phyloP scores from a whole-genome alignment of 768 basidiomycete genomes.

The Tricholoma terreum region DNA sequence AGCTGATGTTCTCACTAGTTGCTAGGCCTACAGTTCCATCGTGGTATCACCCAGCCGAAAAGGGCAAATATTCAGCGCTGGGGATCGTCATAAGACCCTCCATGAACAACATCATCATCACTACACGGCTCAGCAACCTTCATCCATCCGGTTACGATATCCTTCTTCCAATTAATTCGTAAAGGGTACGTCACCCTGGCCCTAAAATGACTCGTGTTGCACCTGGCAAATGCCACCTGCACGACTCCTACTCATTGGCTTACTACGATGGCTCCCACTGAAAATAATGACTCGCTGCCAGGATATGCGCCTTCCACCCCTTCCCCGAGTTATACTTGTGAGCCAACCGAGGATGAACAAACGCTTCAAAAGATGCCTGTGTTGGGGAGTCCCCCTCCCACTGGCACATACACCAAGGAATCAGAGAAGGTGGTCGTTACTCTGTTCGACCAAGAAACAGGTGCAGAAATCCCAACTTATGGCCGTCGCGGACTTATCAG shows the following conservation, averaged over 20 bases:
- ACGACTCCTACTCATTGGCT: background rate
- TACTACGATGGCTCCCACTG: background rate
- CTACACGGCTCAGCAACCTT: too few relatives aligned
- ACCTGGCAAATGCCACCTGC: background rate
- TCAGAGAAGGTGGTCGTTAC: conserved; percentile 39
- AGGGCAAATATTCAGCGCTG: too few relatives aligned
- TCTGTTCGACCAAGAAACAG: conserved; percentile 47
- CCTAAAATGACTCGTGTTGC: background rate
- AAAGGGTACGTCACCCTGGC: too few relatives aligned
- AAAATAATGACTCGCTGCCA: conserved; percentile 34
- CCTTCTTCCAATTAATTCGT: too few relatives aligned
- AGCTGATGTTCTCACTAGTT: too few relatives aligned
- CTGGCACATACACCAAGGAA: conserved; percentile 39
- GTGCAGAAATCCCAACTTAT: conserved; percentile 38
- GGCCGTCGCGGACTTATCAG: conserved; percentile 38
- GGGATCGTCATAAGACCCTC: too few relatives aligned
- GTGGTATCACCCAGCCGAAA: too few relatives aligned
- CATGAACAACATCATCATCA: too few relatives aligned
- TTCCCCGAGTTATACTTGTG: conserved; percentile 56
- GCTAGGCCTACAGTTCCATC: too few relatives aligned
- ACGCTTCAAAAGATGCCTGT: conserved; percentile 48
- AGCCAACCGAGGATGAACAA: conserved; percentile 49
- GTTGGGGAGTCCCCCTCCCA: conserved; percentile 20
- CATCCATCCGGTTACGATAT: too few relatives aligned
- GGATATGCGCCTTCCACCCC: conserved; percentile 52